Evolutionary conservation across 129 eudicot species (phyloP).

Genomic region (Silybum marianum): DNA sequence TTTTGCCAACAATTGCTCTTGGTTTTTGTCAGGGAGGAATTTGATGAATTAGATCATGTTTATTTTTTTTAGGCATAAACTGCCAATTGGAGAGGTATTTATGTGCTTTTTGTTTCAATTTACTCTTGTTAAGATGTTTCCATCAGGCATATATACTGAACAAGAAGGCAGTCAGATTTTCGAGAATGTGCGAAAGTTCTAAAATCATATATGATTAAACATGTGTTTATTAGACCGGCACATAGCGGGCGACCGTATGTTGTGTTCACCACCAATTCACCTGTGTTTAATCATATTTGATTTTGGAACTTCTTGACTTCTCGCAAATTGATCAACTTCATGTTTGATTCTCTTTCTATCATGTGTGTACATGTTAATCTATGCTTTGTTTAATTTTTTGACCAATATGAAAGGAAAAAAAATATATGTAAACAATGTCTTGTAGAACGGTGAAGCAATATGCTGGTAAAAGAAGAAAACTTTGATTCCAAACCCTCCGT

Average conservation of each 20-base stretch:
- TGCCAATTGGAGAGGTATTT: background rate
- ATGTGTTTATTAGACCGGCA: too few species aligned
- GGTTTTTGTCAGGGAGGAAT: slow-evolving; percentile 12
- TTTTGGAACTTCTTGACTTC: too few species aligned
- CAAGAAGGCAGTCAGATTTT: too few species aligned
- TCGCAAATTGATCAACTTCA: background rate
- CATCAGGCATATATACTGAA: background rate
- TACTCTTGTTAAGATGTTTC: background rate
- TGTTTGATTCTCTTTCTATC: too few species aligned
- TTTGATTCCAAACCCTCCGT: background rate
- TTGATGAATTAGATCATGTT: slow-evolving; percentile 18
- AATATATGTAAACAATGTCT: background rate
- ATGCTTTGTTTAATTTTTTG: background rate
- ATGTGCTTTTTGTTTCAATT: background rate
- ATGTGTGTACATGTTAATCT: too few species aligned
- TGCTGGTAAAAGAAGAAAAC: background rate
- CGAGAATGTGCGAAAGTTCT: too few species aligned
- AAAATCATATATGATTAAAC: too few species aligned
- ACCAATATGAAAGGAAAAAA: background rate
- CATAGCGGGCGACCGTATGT: too few species aligned
- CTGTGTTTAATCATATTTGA: too few species aligned
- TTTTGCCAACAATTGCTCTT: slow-evolving; percentile 23
- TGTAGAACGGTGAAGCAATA: background rate
- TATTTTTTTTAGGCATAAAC: slow-evolving; percentile 22
- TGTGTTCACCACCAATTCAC: too few species aligned